Conservation (phyloP, 441 rosid genomes). For the Erodium trifolium region DNA sequence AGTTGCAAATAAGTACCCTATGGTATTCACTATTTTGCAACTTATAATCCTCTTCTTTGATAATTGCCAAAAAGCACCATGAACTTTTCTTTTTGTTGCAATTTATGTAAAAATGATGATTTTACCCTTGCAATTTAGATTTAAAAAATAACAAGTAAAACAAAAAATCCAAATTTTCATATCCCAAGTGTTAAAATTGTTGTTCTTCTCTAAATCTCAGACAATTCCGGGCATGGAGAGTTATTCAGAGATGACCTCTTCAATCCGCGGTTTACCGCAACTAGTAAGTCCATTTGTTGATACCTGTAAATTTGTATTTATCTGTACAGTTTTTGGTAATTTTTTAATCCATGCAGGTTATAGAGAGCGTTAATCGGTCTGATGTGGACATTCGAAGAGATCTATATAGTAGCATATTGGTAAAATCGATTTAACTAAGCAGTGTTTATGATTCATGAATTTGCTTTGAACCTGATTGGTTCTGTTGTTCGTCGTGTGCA, state of each 20-base stretch:
- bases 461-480: conserved; percentile 6
- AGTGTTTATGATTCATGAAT: background rate
- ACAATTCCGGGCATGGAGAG: conserved; percentile 88
- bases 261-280: conserved; percentile 84
- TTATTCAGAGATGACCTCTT: conserved; percentile 49
- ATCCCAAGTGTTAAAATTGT: no score
- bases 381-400: conserved; percentile 97
- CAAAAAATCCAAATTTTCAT: no score
- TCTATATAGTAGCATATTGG: conserved; percentile 88
- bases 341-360: conserved; percentile 42
- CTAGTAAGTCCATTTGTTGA: conserved; percentile 44
- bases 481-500: conserved; percentile 23
- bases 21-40: no score
- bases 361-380: conserved; percentile 89
- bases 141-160: no score
- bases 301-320: conserved; percentile 10
- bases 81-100: no score
- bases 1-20: no score
- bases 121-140: no score
- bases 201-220: conserved; percentile 26
- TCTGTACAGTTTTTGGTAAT: no score
- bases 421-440: conserved; percentile 23
- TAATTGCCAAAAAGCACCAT: no score
- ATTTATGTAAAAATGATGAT: no score
- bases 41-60: no score